phyloP scores from a whole-genome alignment of 768 basidiomycete genomes.

The Cantharellus cinnabarinus region DNA sequence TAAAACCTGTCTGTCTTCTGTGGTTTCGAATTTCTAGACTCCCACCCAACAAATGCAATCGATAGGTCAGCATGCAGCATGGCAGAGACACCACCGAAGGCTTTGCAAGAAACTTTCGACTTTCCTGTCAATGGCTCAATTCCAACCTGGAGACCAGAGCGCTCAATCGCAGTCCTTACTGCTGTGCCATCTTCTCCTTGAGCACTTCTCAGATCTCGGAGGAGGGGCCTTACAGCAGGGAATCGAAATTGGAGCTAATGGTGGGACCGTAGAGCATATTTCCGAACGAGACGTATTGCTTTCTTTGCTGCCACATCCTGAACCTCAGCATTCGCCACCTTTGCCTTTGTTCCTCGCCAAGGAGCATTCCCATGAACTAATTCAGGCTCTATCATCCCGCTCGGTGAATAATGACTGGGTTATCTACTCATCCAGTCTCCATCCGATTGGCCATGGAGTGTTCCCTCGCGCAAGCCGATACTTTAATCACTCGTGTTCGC shows the following conservation, averaged over 20 bases:
- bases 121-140: slow-evolving; percentile 24
- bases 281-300: slow-evolving; percentile 19
- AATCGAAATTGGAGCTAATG: neutral
- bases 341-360: neutral
- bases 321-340: slow-evolving; percentile 2
- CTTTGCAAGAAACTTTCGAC: slow-evolving; percentile 40
- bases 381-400: slow-evolving; percentile 27
- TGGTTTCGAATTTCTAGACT: slow-evolving; percentile 11
- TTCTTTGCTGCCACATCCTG: slow-evolving; percentile 27
- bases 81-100: slow-evolving; percentile 42
- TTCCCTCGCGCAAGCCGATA: slow-evolving; percentile 60
- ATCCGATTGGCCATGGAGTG: slow-evolving; percentile 48
- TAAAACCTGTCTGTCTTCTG: slow-evolving; percentile 25
- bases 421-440: slow-evolving; percentile 45
- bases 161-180: slow-evolving; percentile 36
- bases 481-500: slow-evolving; percentile 67
- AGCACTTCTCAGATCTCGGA: slow-evolving; percentile 10
- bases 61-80: slow-evolving; percentile 48
- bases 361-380: slow-evolving; percentile 3
- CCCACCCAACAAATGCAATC: neutral
- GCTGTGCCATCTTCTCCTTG: slow-evolving; percentile 40
- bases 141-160: slow-evolving; percentile 30
- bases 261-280: slow-evolving; percentile 9
- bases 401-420: slow-evolving; percentile 73
- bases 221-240: slow-evolving; percentile 2